Evolutionary conservation across 2,329 filamentous ascomycete species (phyloP).

Genomic region (Verticillium longisporum): DNA sequence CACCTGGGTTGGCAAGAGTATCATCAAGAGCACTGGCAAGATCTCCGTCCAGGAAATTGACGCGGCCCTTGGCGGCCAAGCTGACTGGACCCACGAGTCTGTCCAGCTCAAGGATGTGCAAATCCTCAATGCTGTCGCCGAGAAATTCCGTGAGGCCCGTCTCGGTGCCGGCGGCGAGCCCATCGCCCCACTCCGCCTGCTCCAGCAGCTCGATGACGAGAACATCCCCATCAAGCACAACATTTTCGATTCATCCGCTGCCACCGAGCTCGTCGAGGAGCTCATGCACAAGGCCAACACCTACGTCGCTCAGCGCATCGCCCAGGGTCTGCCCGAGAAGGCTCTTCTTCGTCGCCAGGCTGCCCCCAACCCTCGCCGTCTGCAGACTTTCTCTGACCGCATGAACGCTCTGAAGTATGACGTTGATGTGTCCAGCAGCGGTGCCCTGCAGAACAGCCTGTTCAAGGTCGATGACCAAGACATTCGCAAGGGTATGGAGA

Average conservation of each 20-base stretch:
- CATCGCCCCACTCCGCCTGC: conserved; percentile 77
- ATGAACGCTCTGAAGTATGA: conserved; percentile 90
- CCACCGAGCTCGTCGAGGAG: conserved; percentile 92
- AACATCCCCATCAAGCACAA: conserved; percentile 96
- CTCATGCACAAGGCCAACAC: conserved; percentile 88
- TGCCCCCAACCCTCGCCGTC: conserved; percentile 76
- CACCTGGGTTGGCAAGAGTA: conserved; percentile 87
- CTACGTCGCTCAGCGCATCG: conserved; percentile 80
- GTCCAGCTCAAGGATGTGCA: conserved; percentile 71
- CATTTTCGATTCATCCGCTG: conserved; percentile 84
- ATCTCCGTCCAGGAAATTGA: conserved; percentile 83
- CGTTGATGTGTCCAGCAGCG: conserved; percentile 84
- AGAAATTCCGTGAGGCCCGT: conserved; percentile 85
- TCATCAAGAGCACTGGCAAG: conserved; percentile 87
- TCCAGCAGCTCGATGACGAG: conserved; percentile 95
- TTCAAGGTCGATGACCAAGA: conserved; percentile 88
- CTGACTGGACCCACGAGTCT: conserved; percentile 55
- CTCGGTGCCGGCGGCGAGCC: conserved; percentile 73
- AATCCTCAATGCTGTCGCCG: conserved; percentile 71
- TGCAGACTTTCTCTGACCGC: conserved; percentile 85
- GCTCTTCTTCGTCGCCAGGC: conserved; percentile 84
- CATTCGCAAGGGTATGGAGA: conserved; percentile 96
- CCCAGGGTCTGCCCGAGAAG: conserved; percentile 76
- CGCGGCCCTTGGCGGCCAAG: conserved; percentile 61
- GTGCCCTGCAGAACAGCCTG: conserved; percentile 85